Conservation (phyloP, 2,329 filamentous ascomycete species). For the Trichoderma breve region DNA sequence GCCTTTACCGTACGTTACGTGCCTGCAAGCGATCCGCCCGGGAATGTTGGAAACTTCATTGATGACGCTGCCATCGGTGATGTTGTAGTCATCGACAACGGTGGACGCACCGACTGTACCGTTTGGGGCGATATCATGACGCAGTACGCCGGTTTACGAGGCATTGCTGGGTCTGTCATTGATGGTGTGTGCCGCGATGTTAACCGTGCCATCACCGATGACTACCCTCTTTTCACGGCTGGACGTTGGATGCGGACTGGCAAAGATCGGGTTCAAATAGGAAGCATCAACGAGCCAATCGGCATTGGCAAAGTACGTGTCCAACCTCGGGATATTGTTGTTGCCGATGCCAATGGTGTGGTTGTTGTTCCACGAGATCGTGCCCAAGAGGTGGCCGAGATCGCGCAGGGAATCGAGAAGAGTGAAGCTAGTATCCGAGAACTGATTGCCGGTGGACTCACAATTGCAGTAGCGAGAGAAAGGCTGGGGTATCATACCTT, state of each 20-base stretch:
- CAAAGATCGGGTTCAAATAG: constrained; percentile 34
- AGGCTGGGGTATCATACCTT: not conserved
- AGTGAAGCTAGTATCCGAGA: not conserved
- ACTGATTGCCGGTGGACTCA: not conserved
- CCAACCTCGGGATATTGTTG: not conserved
- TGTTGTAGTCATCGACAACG: not conserved
- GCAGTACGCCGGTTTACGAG: not conserved
- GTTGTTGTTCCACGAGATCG: not conserved
- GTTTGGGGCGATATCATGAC: not conserved
- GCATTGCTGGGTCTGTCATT: not conserved
- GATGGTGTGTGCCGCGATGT: not conserved
- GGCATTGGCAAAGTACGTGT: constrained; percentile 22
- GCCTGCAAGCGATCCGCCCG: not conserved
- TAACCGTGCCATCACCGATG: constrained; percentile 23
- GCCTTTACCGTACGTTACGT: not conserved
- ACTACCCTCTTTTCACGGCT: constrained; percentile 32
- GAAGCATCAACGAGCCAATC: constrained; percentile 30
- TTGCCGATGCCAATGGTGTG: not conserved
- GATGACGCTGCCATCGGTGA: not conserved
- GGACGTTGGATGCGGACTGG: constrained; percentile 36
- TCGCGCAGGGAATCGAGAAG: not conserved
- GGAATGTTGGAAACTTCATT: not conserved
- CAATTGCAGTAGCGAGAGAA: not conserved
- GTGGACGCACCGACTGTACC: not conserved
- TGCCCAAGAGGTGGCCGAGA: not conserved